Evolutionary conservation across 2,329 filamentous ascomycete genomes (phyloP), one percentile per base, ranked within the genome.

Genomic region (Exophiala mesophila): DNA sequence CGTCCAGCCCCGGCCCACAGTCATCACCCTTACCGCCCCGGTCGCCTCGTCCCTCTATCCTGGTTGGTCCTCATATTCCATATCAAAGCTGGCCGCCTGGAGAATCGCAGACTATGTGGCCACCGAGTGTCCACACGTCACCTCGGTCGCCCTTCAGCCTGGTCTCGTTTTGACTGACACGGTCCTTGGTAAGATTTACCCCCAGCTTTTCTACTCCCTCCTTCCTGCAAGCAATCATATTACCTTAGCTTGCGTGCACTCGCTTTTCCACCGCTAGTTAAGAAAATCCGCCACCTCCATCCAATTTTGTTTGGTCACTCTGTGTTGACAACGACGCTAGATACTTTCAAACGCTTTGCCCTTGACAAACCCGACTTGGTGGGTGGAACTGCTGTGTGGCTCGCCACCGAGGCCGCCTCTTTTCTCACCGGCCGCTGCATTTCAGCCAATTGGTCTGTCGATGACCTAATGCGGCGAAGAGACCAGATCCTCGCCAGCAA

Each of bases 81-180:
- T 56, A 8, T 55, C 58, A 6, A 69, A 68, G 48, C 33, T 63
- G 2, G 62, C 59, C 3, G 44, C 55, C 3, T 52, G 54, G 31
- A 61, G 62, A 44, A 38, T 63, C 7, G 52, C 61, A 4, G 57
- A 60, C 5, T 59, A 54, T 23, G 36, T 65, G 3, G 59, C 59
- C 0, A 52, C 50, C 3, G 60, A 63, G 30, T 58, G 66, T 41
- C 59, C 62, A 1, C 50, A 59, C 10, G 52, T 67, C n/a, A 62
- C 58, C 7, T 52, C 59, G 4, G 40, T 60, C 1, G 49, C 51
- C 4, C 38, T 67, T 1, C 57, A 66, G 29, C 66, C 64, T 1
- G 63, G 63, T 5, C 50, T 66, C 2, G 51, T 63, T 1, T 51
- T 57, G 5, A 66, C 64, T 4, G 56, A 62, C 12, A 63, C 65